Evolutionary conservation across 2,329 filamentous ascomycete genomes (phyloP).

Genomic region (Fusarium liriodendri): DNA sequence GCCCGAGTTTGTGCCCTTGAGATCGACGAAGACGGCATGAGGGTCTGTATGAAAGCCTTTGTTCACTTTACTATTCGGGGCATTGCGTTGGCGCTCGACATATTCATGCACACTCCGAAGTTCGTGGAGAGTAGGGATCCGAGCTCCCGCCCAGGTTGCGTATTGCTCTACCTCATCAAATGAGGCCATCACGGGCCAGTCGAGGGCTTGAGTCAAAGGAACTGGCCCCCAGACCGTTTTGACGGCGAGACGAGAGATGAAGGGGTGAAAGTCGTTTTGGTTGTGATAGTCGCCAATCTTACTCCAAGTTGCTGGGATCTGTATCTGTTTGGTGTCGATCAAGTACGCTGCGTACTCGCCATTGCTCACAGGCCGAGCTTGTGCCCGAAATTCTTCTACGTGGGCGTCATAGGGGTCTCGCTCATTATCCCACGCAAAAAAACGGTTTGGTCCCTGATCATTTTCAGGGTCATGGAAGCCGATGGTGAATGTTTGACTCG

Average conservation of each 20-base stretch:
- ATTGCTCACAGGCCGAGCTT: conserved; percentile 24
- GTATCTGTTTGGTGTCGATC: not conserved
- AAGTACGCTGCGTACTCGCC: conserved; percentile 20
- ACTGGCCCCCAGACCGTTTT: conserved; percentile 21
- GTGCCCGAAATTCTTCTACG: not conserved
- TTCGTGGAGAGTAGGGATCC: conserved; percentile 23
- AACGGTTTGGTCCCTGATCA: conserved; percentile 9
- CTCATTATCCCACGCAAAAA: conserved; percentile 34
- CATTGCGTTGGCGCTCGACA: conserved; percentile 6
- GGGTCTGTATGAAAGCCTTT: conserved; percentile 8
- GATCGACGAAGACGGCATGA: conserved; percentile 3
- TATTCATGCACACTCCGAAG: conserved; percentile 23
- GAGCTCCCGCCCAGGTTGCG: conserved; percentile 9
- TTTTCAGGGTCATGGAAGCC: conserved; percentile 17
- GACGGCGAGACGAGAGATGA: conserved; percentile 12
- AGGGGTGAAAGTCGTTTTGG: not conserved
- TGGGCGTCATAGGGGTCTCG: conserved; percentile 16
- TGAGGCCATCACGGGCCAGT: conserved; percentile 28
- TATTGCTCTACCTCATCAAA: conserved; percentile 27
- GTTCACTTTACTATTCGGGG: conserved; percentile 4
- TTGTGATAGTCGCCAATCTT: not conserved
- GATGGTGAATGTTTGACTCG: not conserved
- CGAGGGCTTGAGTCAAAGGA: conserved; percentile 5
- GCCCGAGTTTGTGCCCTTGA: conserved; percentile 11
- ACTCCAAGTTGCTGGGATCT: conserved; percentile 13